A percentile compares a stretch with the other conserved stretches of the same genome.
phyloP scores from a whole-genome alignment of 1,139 yeast species.

The Saccharomyces hybrid region DNA sequence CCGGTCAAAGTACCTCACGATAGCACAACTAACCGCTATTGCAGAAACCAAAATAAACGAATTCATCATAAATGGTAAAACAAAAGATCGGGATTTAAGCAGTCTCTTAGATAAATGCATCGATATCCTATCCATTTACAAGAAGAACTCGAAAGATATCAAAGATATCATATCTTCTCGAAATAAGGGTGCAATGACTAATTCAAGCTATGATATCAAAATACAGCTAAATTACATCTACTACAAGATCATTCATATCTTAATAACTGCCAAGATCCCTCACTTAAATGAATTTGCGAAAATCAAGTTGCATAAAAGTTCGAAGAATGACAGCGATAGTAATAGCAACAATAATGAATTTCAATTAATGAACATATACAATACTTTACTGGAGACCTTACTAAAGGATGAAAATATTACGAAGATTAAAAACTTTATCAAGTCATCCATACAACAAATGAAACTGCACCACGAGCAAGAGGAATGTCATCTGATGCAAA shows the following conservation, averaged over 20 bases:
- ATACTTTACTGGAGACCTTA: conserved; percentile 25
- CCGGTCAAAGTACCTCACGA: conserved; percentile 6
- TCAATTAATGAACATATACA: conserved; percentile 28
- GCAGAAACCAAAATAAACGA: conserved; percentile 16
- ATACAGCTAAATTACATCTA: conserved; percentile 20
- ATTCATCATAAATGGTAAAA: conserved; percentile 20
- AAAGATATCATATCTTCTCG: conserved; percentile 6
- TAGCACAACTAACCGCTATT: conserved; percentile 20
- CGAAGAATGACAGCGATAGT: conserved; percentile 4
- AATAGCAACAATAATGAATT: conserved; percentile 13
- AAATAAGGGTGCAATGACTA: conserved; percentile 1
- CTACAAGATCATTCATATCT: conserved; percentile 29
- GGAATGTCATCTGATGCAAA: conserved; percentile 4
- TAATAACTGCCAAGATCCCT: conserved; percentile 24
- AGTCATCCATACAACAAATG: neutral
- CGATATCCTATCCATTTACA: conserved; percentile 27
- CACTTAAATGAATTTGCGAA: conserved; percentile 19
- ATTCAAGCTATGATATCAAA: conserved; percentile 1
- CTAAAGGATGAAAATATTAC: conserved; percentile 23
- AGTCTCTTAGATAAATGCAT: conserved; percentile 24
- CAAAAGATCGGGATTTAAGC: conserved; percentile 18
- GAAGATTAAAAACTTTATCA: conserved; percentile 14
- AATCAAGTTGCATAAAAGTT: conserved; percentile 3
- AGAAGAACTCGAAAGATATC: conserved; percentile 25
- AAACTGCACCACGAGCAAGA: neutral